phyloP scores from a whole-genome alignment of 2,329 filamentous ascomycete genomes.

The Colletotrichum kahawae region DNA sequence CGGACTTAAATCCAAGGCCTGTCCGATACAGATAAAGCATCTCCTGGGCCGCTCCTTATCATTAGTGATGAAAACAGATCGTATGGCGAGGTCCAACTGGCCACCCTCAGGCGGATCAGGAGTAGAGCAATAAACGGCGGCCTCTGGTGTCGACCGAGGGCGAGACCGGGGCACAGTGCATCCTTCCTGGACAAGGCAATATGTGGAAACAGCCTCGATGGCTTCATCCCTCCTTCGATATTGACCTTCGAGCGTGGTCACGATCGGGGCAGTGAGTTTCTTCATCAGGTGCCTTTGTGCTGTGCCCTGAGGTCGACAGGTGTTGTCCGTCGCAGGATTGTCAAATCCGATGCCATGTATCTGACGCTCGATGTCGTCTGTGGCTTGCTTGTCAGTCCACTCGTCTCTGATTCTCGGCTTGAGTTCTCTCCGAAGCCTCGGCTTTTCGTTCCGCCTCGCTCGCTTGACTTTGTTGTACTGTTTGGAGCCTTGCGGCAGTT shows the following conservation, averaged over 20 bases:
- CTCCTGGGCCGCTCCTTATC: constrained; percentile 6
- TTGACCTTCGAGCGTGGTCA: constrained; percentile 11
- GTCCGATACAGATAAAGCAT: constrained; percentile 17
- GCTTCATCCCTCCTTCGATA: constrained; percentile 18
- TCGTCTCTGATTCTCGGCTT: constrained; percentile 18
- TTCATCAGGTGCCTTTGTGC: constrained; percentile 22
- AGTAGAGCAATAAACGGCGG: not conserved
- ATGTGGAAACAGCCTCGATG: constrained; percentile 17
- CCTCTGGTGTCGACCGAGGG: not conserved
- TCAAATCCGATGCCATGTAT: constrained; percentile 23
- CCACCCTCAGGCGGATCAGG: not conserved
- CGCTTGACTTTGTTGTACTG: not conserved
- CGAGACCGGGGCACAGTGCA: not conserved
- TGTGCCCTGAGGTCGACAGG: not conserved
- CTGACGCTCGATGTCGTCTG: constrained; percentile 25
- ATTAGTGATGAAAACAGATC: constrained; percentile 15
- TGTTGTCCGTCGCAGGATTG: not conserved
- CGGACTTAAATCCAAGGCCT: not conserved
- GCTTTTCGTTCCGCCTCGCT: constrained; percentile 18
- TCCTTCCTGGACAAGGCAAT: constrained; percentile 19
- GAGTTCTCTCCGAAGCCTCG: constrained; percentile 18
- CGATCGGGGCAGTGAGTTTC: not conserved
- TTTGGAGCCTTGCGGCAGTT: not conserved
- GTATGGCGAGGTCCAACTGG: not conserved
- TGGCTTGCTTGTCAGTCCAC: constrained; percentile 24